Conservation (phyloP, 2,329 filamentous ascomycete genomes). For the Pyrenochaeta sp. region DNA sequence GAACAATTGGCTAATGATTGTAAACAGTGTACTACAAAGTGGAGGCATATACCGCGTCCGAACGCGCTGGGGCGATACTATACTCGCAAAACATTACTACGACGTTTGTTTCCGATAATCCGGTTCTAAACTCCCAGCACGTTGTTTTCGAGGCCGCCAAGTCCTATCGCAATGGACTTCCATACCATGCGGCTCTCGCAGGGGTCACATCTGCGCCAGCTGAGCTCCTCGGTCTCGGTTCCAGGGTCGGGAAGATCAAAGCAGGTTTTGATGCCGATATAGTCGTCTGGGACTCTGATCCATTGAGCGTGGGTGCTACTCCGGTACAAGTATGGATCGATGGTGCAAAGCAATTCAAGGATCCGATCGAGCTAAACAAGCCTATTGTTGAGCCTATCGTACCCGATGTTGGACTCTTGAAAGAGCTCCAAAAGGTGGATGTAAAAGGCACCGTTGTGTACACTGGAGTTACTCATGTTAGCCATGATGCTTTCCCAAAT, state of each 20-base stretch:
- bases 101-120: constrained; percentile 75
- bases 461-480: constrained; percentile 62
- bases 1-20: neutral
- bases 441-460: constrained; percentile 59
- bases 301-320: constrained; percentile 48
- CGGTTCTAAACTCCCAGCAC: constrained; percentile 73
- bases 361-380: constrained; percentile 31
- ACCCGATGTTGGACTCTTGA: constrained; percentile 53
- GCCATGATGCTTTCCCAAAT: constrained; percentile 25
- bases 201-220: constrained; percentile 51
- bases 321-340: constrained; percentile 55
- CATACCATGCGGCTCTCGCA: constrained; percentile 51
- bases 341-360: constrained; percentile 59
- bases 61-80: constrained; percentile 71
- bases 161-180: constrained; percentile 51
- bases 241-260: constrained; percentile 52
- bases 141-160: constrained; percentile 66
- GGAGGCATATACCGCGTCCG: constrained; percentile 70
- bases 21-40: constrained; percentile 71
- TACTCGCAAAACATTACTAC: constrained; percentile 70
- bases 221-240: constrained; percentile 49
- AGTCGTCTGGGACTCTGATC: constrained; percentile 54
- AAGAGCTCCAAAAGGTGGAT: constrained; percentile 5
- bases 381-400: constrained; percentile 38
- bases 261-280: constrained; percentile 52